Evolutionary conservation across 495 filamentous ascomycete species (phyloP), one percentile per base, ranked within the genome.

Genomic region (Lepraria neglecta): DNA sequence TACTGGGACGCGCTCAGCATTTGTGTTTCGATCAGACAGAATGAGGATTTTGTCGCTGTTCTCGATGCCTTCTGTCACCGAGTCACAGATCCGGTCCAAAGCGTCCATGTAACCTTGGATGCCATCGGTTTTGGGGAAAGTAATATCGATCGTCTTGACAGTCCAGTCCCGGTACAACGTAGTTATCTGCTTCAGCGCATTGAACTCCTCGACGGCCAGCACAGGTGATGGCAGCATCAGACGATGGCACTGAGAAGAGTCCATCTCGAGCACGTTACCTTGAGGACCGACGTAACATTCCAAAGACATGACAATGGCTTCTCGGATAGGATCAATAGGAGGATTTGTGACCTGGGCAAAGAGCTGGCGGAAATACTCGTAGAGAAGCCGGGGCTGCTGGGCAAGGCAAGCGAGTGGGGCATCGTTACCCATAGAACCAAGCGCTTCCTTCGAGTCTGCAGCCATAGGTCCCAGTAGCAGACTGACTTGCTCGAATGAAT

Each of bases 291-390:
- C 88, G 70, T 97, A 99, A 69, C 95, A 95, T 67, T 96, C 95
- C 40, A 97, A 76, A 51, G 95, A 97, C 94, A 99, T 99, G 72
- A 99, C 94, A 62, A 97, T 94, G 19, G 94, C 94, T 77, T 99
- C 94, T 75, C 94, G 83, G 68, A 99, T 99, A 7, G 94, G 94
- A 69, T 99, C 94, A 72, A 99, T 99, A 7, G 94, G 94, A 60
- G 94, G 94, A 71, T 99, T 99, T 42, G 94, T 99, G 73, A 99
- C 94, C 78, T 99, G 94, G 10, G 94, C 94, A 72, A 99, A 99
- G 35, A 99, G 86, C 77, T 99, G 90, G 35, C 95, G 86, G 86
- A 97, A 99, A 75, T 99, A 99, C 73, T 99, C 94, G 71, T 90
- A 96, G 45, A 97, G 83, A 58, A 97, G 79, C 67, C 92, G 90